These are phyloP conservation scores for Dittrichia graveolens DNA, from an alignment of 129 eudicot species.

Conservation along the genomic window DNA sequence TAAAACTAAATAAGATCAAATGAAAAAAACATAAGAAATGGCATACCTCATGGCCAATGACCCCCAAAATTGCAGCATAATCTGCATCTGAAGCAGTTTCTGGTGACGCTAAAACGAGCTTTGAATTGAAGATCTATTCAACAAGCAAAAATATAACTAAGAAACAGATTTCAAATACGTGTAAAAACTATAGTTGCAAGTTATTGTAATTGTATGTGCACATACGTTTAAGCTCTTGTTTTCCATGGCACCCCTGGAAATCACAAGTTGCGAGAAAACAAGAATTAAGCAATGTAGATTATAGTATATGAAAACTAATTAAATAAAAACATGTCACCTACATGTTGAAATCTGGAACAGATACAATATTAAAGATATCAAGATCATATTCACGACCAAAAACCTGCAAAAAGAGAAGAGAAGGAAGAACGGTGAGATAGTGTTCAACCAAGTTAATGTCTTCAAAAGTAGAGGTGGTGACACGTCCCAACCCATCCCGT, in stretches of 20 bases:
- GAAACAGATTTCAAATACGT: neutral
- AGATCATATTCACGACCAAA: constrained; percentile 95
- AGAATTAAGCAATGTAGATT: neutral
- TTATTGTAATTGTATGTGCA: neutral
- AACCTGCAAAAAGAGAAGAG: constrained; percentile 41
- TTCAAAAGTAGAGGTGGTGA: neutral
- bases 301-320: neutral
- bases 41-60: constrained; percentile 94
- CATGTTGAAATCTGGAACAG: constrained; percentile 98
- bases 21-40: neutral
- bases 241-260: constrained; percentile 98
- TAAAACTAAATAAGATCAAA: neutral
- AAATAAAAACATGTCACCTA: constrained; percentile 22
- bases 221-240: constrained; percentile 96
- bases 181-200: neutral
- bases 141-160: neutral
- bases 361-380: constrained; percentile 91
- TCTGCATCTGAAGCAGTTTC: constrained; percentile 96
- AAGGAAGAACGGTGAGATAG: neutral
- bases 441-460: neutral
- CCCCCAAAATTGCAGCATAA: constrained; percentile 97
- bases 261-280: constrained; percentile 23
- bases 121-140: constrained; percentile 83
- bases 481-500: neutral
- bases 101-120: constrained; percentile 95